Evolutionary conservation across 2,329 filamentous ascomycete species (phyloP).

Genomic region (Annulohypoxylon truncatum): DNA sequence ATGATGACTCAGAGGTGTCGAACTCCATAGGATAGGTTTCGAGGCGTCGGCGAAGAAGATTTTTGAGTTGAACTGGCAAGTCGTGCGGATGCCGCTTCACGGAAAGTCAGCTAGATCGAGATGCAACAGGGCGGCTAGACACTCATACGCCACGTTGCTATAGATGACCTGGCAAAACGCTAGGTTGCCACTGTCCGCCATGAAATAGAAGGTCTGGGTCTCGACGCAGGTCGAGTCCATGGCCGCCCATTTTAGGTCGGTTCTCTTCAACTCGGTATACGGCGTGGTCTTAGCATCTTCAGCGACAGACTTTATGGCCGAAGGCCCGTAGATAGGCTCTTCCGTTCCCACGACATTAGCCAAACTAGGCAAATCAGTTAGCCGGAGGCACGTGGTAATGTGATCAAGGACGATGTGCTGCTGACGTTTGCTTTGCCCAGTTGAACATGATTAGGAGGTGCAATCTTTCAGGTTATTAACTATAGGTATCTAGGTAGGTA

Average conservation of each 20-base stretch:
- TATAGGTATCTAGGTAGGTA: conserved; percentile 15
- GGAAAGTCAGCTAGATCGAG: conserved; percentile 37
- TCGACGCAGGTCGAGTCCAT: conserved; percentile 91
- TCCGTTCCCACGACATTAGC: conserved; percentile 91
- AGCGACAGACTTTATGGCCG: conserved; percentile 86
- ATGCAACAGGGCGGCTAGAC: conserved; percentile 19
- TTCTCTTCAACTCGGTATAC: conserved; percentile 81
- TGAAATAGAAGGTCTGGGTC: conserved; percentile 94
- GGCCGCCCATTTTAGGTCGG: conserved; percentile 84
- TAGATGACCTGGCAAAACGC: conserved; percentile 93
- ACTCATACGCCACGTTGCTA: conserved; percentile 89
- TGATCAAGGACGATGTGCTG: conserved; percentile 35
- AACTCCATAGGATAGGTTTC: conserved; percentile 84
- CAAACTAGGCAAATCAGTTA: conserved; percentile 60
- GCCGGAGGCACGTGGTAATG: conserved; percentile 37
- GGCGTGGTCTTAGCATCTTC: conserved; percentile 81
- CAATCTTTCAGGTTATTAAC: conserved; percentile 23
- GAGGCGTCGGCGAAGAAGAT: conserved; percentile 81
- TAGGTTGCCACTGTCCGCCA: conserved; percentile 79
- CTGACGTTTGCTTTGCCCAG: conserved; percentile 93
- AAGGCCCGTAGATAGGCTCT: conserved; percentile 93
- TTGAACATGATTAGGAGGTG: conserved; percentile 76
- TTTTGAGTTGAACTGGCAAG: conserved; percentile 94
- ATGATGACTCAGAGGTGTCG: conserved; percentile 80
- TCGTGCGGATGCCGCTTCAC: conserved; percentile 85